These are phyloP conservation scores for Emergomyces orientalis DNA, from an alignment of 2,329 filamentous ascomycete species.

Conservation along the genomic window DNA sequence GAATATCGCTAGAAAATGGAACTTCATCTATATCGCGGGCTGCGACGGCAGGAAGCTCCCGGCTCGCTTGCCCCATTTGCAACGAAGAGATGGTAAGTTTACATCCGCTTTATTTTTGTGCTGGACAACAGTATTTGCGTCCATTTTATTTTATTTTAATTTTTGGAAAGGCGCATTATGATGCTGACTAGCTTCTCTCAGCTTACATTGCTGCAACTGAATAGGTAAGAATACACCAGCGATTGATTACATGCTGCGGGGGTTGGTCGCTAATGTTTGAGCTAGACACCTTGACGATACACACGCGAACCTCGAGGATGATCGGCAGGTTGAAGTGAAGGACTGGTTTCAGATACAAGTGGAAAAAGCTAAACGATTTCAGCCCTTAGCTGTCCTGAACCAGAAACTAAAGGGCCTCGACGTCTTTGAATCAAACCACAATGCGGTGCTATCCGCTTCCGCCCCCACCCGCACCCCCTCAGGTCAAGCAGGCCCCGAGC, in stretches of 20 bases:
- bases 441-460: slow-evolving; percentile 35
- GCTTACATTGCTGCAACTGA: slow-evolving; percentile 87
- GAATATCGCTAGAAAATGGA: slow-evolving; percentile 61
- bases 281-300: slow-evolving; percentile 70
- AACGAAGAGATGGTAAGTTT: slow-evolving; percentile 83
- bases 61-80: slow-evolving; percentile 92
- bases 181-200: slow-evolving; percentile 31
- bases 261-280: slow-evolving; percentile 9
- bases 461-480: slow-evolving; percentile 24
- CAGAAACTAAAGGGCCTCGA: slow-evolving; percentile 89
- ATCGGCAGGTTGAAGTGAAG: slow-evolving; percentile 88
- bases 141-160: not conserved
- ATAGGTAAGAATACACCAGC: slow-evolving; percentile 46
- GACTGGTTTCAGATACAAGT: slow-evolving; percentile 96
- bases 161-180: not conserved
- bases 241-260: slow-evolving; percentile 17
- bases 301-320: slow-evolving; percentile 79
- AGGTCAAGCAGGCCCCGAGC: slow-evolving; percentile 21
- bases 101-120: not conserved
- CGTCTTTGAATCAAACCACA: slow-evolving; percentile 86
- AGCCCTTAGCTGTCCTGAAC: slow-evolving; percentile 81
- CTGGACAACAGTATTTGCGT: not conserved
- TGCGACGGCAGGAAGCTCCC: slow-evolving; percentile 46
- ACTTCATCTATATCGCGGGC: slow-evolving; percentile 37
- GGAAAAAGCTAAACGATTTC: slow-evolving; percentile 84